Percentiles rank a stretch among this genome's conserved stretches.
Conservation (phyloP, 2,329 filamentous ascomycete genomes). For the Colletotrichum ledebouriae region DNA sequence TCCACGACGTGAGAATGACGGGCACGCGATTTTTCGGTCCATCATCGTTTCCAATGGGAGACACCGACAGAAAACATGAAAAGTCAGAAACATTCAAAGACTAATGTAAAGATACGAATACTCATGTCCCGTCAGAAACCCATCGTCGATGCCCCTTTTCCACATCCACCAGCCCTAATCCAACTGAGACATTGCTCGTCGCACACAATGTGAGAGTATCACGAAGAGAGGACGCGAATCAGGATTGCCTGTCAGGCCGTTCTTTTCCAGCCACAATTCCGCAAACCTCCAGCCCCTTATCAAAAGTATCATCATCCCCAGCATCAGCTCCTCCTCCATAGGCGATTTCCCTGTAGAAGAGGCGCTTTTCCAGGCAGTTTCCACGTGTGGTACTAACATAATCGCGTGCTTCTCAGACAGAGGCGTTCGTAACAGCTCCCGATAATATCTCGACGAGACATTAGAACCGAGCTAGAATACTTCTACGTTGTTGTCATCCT, state of each 20-base stretch:
- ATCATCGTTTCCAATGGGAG: background rate
- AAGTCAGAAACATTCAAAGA: background rate
- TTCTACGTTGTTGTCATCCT: slow-evolving; percentile 15
- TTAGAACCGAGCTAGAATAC: background rate
- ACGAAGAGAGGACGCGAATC: background rate
- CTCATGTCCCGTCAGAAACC: background rate
- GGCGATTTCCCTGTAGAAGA: background rate
- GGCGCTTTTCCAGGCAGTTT: too few relatives aligned
- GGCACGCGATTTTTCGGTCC: background rate
- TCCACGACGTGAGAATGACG: background rate
- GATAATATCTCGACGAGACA: background rate
- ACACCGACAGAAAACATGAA: background rate
- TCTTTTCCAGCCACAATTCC: background rate
- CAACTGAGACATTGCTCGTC: slow-evolving; percentile 2
- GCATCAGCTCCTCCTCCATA: background rate
- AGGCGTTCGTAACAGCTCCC: slow-evolving; percentile 10
- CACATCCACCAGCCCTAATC: slow-evolving; percentile 5
- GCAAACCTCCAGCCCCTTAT: slow-evolving; percentile 3
- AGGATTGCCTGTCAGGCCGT: background rate
- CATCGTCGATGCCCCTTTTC: slow-evolving; percentile 2
- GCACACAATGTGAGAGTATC: slow-evolving; percentile 13
- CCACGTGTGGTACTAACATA: slow-evolving; percentile 10
- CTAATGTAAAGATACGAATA: background rate
- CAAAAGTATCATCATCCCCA: background rate
- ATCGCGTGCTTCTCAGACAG: background rate